Evolutionary conservation across 345 rosid genomes (phyloP), one percentile per base, ranked within the genome.

Genomic region (Rhodamnia rubescens): DNA sequence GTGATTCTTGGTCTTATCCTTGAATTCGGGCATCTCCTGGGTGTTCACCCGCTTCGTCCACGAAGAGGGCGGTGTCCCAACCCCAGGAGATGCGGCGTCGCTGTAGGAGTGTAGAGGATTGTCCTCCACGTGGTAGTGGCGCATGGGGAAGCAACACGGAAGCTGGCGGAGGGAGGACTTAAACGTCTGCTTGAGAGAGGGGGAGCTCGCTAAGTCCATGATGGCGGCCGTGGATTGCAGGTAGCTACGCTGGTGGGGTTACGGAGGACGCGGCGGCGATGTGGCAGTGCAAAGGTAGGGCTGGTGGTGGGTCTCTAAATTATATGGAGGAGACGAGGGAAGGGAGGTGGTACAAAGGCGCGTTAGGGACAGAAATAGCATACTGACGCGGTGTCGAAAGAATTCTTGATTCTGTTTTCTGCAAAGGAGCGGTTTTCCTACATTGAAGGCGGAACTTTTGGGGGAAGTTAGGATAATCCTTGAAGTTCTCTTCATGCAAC

Each of bases 111-210:
- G 55, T 4, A 32, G 13, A 36, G 4, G 32, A 2, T 52, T 85
- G 15, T 84, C 81, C 11, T 32, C 69, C 47, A 42, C 61, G 24
- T 82, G 84, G 50, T n/a, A 83, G 51, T 32, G 54, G 82, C 59
- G 80, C 53, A 84, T 84, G 10, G 21, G 87, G 36, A 89, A 86
- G 58, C 88, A 83, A 14, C 85, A 90, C 7, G 88, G 88, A 6
- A 88, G 74, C 49, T 86, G 83, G 24, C 80, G 80, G 26, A 88
- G 86, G 22, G 89, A 85, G 81, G 85, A 83, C 57, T 88, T 91
- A 4, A 90, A 86, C 83, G 81, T 89, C 36, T 89, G 90, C 74
- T 82, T 88, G 11, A 88, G 74, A 55, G 90, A 84, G 16, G 88
- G 11, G 10, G 83, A 29, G 53, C 10, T 82, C 3, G 32, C 26